Base-by-base conservation (phyloP, 768 basidiomycete genomes). In the Saitozyma sp. region DNA sequence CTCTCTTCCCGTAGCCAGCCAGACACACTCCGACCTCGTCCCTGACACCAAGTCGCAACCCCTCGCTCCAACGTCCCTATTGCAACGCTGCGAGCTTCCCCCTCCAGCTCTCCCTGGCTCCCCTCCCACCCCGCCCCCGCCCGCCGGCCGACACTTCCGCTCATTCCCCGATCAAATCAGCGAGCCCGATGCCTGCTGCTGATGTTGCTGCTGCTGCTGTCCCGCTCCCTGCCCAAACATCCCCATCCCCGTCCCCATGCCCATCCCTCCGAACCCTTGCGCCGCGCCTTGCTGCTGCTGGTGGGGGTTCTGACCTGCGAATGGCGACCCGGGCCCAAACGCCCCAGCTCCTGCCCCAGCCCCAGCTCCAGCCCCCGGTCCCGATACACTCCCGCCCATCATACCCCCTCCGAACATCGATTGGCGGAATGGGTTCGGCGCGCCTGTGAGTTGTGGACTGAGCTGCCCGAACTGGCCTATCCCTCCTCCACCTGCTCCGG, bases 281-380 rank as follows among this genome's bases (percentile, higher is more conserved):
- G 19, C 58, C 38, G 39, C 58, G 16, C 48, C 50, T 42, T 50
- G 40, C n/a, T 50, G 49, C 17, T 50, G 17, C 49, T 17, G 9
- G 29, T 29, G 17, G 17, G 17, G 49, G 49, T 71, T 66, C 50
- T 69, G 70, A 6, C 63, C 67, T 3, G 61, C 67, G 52, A 69
- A 69, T 1, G 68, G 68, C 40, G 64, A 60, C n/a, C 61, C 58
- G 2, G 46, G 37, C n/a, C 68, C 71, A 48, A 70, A 70, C 9
- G 66, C 61, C 8, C 71, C 68, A 16, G 41, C 52, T 3, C 63
- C 63, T 20, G 20, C 9, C 14, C 52, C 37, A 19, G 17, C 59
- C n/a, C 40, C 29, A 37, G 10, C 46, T 17, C 45, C 40, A 37
- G 9, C 43, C n/a, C 54, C 43, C 19, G 39, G 13, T 39, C 58